These are phyloP conservation scores for Fusarium sp. DNA, from an alignment of 2,329 filamentous ascomycete genomes.

Conservation along the genomic window DNA sequence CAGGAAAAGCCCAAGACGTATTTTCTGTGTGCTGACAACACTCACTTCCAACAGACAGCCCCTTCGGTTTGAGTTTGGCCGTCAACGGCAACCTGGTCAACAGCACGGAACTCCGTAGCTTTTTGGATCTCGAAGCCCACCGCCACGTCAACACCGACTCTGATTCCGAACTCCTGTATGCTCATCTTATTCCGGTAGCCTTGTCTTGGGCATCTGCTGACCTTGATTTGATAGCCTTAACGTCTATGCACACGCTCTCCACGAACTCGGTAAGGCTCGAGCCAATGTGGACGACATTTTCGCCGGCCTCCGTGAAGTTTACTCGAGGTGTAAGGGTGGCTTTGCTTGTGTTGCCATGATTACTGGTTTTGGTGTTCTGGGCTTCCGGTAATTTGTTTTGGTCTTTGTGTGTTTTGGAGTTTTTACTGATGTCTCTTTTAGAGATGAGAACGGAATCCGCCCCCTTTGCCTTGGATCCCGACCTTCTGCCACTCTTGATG, in stretches of 20 bases:
- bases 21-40: not conserved
- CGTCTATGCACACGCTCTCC: conserved; percentile 84
- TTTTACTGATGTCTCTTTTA: conserved; percentile 56
- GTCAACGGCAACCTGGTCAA: conserved; percentile 93
- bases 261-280: conserved; percentile 82
- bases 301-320: conserved; percentile 75
- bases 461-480: conserved; percentile 83
- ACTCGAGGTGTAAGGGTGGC: conserved; percentile 76
- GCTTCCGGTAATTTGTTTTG: conserved; percentile 69
- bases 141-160: conserved; percentile 91
- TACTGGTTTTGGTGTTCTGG: conserved; percentile 81
- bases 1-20: not conserved
- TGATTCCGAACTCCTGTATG: conserved; percentile 67
- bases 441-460: conserved; percentile 73
- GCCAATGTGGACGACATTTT: conserved; percentile 84
- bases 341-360: conserved; percentile 87
- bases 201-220: not conserved
- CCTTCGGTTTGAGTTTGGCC: conserved; percentile 34
- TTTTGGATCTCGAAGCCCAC: conserved; percentile 80
- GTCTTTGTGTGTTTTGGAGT: conserved; percentile 62
- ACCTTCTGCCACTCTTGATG: conserved; percentile 68
- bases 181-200: not conserved
- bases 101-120: conserved; percentile 73
- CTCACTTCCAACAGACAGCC: conserved; percentile 68
- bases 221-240: conserved; percentile 71